Evolutionary conservation across 1,284 basidiomycete genomes (phyloP).

Genomic region (Boletus sp.): DNA sequence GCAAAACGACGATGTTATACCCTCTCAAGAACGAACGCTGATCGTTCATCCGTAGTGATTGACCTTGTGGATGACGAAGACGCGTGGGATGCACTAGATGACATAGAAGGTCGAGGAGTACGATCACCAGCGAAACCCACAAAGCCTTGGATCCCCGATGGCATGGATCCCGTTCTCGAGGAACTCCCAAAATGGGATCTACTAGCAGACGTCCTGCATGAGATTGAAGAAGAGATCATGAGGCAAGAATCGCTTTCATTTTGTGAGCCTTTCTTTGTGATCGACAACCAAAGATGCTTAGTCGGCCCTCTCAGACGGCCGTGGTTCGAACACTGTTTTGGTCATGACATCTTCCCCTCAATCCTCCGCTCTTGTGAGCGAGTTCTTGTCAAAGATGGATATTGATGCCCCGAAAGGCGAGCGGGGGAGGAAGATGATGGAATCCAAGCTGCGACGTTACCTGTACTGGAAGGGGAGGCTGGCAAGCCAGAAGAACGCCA

Average conservation of each 20-base stretch:
- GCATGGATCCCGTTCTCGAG: slow-evolving; percentile 87
- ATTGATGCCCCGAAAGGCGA: slow-evolving; percentile 55
- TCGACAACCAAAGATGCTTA: neutral
- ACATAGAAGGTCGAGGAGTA: slow-evolving; percentile 51
- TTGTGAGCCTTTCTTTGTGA: slow-evolving; percentile 32
- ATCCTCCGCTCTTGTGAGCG: slow-evolving; percentile 74
- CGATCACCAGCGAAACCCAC: slow-evolving; percentile 19
- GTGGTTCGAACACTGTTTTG: slow-evolving; percentile 78
- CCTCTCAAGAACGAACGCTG: slow-evolving; percentile 44
- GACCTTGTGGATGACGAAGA: slow-evolving; percentile 64
- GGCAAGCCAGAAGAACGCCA: slow-evolving; percentile 22
- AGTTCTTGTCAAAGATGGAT: slow-evolving; percentile 77
- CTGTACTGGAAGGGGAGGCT: slow-evolving; percentile 83
- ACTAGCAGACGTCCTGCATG: slow-evolving; percentile 83
- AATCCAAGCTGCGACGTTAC: slow-evolving; percentile 70
- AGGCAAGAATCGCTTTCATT: slow-evolving; percentile 52
- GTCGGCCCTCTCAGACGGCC: slow-evolving; percentile 40
- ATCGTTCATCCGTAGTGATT: slow-evolving; percentile 15
- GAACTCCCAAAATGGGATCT: slow-evolving; percentile 96
- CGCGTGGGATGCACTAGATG: slow-evolving; percentile 71
- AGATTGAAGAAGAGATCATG: slow-evolving; percentile 90
- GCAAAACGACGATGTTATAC: slow-evolving; percentile 83
- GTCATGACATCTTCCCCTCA: slow-evolving; percentile 88
- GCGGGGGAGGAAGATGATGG: slow-evolving; percentile 79
- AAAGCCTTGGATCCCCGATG: slow-evolving; percentile 70